These are phyloP conservation scores for Chaetothyriales sp. DNA, from an alignment of 2,329 filamentous ascomycete genomes.

Conservation along the genomic window DNA sequence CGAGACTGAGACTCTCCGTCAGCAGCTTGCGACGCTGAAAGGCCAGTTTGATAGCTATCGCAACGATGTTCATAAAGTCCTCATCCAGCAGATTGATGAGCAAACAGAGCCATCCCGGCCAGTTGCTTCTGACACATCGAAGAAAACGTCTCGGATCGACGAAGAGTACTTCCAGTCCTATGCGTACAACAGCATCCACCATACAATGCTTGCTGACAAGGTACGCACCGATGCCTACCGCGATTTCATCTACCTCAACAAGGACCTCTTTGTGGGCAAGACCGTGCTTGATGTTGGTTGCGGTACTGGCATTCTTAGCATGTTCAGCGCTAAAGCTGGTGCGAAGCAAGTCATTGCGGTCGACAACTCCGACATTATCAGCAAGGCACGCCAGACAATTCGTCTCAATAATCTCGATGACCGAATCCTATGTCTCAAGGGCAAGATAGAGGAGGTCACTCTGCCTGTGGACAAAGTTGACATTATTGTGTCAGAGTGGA, in stretches of 20 bases:
- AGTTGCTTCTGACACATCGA: constrained; percentile 28
- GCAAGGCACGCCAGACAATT: constrained; percentile 71
- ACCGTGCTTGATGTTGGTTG: constrained; percentile 84
- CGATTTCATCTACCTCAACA: constrained; percentile 88
- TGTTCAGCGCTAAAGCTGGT: constrained; percentile 87
- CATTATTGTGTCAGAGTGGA: constrained; percentile 94
- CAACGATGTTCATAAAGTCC: constrained; percentile 48
- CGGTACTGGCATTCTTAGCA: constrained; percentile 68
- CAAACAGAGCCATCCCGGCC: constrained; percentile 24
- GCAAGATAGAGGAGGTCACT: constrained; percentile 74
- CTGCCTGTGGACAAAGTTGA: constrained; percentile 70
- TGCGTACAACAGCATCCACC: constrained; percentile 69
- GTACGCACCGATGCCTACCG: constrained; percentile 83
- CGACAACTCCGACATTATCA: constrained; percentile 80
- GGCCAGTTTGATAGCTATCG: constrained; percentile 52
- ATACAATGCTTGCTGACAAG: constrained; percentile 85
- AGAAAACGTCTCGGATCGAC: constrained; percentile 34
- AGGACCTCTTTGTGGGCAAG: constrained; percentile 72
- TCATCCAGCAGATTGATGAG: constrained; percentile 50
- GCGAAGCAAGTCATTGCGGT: constrained; percentile 78
- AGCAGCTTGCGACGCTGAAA: constrained; percentile 44
- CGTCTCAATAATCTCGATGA: constrained; percentile 62
- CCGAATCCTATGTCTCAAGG: constrained; percentile 63
- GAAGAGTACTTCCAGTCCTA: constrained; percentile 51
- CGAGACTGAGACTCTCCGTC: constrained; percentile 44